Conservation (phyloP, 2,329 filamentous ascomycete species). For the Aspergillus ibericus region DNA sequence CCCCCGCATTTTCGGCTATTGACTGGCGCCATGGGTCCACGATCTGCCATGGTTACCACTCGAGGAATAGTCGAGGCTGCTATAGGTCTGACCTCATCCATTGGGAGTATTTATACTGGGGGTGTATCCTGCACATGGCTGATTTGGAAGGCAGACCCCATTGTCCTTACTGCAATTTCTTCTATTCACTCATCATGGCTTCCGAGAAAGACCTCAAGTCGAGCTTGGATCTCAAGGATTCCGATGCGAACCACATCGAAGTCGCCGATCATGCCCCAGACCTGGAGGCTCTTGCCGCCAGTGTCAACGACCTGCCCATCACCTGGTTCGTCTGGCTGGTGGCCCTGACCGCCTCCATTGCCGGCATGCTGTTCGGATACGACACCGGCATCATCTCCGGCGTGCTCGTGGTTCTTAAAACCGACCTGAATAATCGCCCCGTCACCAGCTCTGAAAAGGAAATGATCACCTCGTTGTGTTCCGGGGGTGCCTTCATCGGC, state of each 20-base stretch:
- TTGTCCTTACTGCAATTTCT: not conserved
- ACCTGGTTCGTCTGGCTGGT: conserved; percentile 43
- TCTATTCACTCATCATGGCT: not conserved
- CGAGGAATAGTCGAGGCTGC: not conserved
- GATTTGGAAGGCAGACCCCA: not conserved
- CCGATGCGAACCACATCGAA: conserved; percentile 12
- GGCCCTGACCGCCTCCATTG: conserved; percentile 37
- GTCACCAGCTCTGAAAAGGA: conserved; percentile 50
- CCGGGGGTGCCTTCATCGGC: conserved; percentile 50
- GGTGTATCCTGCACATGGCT: not conserved
- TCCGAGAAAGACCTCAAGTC: not conserved
- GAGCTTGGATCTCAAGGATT: conserved; percentile 1
- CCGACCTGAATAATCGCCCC: conserved; percentile 40
- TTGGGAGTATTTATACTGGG: not conserved
- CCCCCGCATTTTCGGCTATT: conserved; percentile 16
- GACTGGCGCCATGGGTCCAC: not conserved
- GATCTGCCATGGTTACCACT: conserved; percentile 4
- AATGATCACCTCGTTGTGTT: conserved; percentile 54
- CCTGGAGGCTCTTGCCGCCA: conserved; percentile 7
- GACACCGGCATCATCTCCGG: conserved; percentile 50
- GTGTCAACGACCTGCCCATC: conserved; percentile 40
- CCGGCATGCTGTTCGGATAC: conserved; percentile 42
- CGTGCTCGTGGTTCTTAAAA: conserved; percentile 38
- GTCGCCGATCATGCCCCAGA: conserved; percentile 4
- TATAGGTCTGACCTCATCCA: not conserved